Evolutionary conservation across 768 basidiomycete genomes (phyloP), one percentile per base, ranked within the genome.

Genomic region (Lentinula sp.): DNA sequence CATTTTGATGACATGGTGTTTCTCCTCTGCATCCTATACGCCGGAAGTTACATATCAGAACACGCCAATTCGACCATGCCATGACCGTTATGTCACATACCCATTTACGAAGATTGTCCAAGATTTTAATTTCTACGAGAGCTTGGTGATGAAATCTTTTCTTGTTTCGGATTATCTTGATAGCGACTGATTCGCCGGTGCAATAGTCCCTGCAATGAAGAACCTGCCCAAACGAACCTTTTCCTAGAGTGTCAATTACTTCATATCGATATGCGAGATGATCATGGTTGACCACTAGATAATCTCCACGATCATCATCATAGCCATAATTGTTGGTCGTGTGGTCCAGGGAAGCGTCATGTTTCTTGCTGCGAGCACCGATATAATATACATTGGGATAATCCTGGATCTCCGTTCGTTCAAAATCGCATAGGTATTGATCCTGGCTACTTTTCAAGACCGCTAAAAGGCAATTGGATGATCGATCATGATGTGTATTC

Each of bases 121-220:
- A 77, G 61, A 99, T 98, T 76, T 98, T 98, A 75, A 98, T 96
- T 76, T 98, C 97, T n/a, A 98, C 95, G 48, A 98, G 73, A 0
- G 96, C 97, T 72, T 98, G 97, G 68, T 96, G 93, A 72, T 98
- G 95, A 79, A 98, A 98, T 52, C 97, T 83, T 74, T 98, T 98
- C 81, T 98, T 98, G 79, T 98, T 98, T 43, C 97, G 87, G 67
- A 99, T 98, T 64, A 99, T 98, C 81, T 99, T 99, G 77, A 99
- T 87, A 16, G 97, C 97, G 9, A 98, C 93, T n/a, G 93, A 95
- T 67, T 91, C 85, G 9, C 97, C 97, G 12, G 95, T 94, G 68
- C 85, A 87, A 70, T 98, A 93, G 74, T 98, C 97, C 45, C 96
- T 87, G 73, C 96, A 98, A 70, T 92, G 89, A 18, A 98, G 74